A percentile compares a stretch with the other conserved stretches of the same genome.
phyloP scores from a whole-genome alignment of 371 early-diverging fungal species.

The Fennellomyces sp. region DNA sequence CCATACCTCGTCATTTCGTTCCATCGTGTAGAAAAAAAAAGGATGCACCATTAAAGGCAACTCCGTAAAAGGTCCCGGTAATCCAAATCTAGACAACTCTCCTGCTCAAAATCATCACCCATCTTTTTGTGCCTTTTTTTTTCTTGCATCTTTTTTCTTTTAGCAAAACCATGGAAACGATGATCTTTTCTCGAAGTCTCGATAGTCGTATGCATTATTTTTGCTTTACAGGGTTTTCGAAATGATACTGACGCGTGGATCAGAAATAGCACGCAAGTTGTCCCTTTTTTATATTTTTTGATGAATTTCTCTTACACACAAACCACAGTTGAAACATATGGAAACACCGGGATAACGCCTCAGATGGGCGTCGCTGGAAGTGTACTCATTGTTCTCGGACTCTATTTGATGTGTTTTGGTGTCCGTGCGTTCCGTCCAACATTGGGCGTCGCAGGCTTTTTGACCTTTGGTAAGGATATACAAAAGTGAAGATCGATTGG shows the following conservation, averaged over 20 bases:
- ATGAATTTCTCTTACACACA: neutral
- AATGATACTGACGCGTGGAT: neutral
- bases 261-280: neutral
- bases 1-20: neutral
- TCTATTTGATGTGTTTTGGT: conserved; percentile 32
- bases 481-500: too few species aligned
- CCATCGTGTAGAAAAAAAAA: too few species aligned
- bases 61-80: neutral
- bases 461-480: conserved; percentile 35
- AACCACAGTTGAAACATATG: conserved; percentile 5
- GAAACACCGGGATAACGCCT: conserved; percentile 18
- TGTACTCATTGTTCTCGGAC: conserved; percentile 27
- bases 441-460: conserved; percentile 28
- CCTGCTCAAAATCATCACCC: neutral
- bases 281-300: neutral
- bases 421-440: conserved; percentile 29
- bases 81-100: neutral
- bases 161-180: neutral
- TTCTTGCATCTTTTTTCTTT: neutral
- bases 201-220: neutral
- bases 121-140: neutral
- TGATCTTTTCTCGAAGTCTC: neutral
- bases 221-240: neutral
- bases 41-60: neutral
- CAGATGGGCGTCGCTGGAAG: conserved; percentile 30